phyloP scores from a whole-genome alignment of 2,329 filamentous ascomycete genomes.

The Sordariomycetes sp. region DNA sequence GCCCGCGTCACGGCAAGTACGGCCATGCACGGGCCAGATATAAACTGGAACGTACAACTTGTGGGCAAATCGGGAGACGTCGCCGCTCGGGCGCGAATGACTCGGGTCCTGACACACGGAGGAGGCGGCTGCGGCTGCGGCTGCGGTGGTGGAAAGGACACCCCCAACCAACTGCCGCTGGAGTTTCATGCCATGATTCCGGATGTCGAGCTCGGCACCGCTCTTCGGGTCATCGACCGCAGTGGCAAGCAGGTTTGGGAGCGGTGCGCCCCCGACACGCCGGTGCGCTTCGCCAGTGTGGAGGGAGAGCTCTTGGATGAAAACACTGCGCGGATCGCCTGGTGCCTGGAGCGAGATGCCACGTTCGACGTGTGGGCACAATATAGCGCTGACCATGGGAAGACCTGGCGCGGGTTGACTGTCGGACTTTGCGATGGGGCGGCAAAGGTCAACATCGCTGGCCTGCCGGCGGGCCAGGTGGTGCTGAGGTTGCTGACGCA shows the following conservation, averaged over 20 bases:
- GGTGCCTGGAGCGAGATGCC: not conserved
- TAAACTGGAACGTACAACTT: slow-evolving; percentile 1
- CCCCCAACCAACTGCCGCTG: slow-evolving; percentile 1
- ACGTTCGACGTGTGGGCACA: slow-evolving; percentile 1
- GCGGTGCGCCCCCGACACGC: not conserved
- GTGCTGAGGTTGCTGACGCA: not conserved
- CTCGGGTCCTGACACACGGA: not conserved
- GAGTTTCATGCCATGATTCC: slow-evolving; percentile 1
- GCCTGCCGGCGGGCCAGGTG: not conserved
- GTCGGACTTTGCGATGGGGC: not conserved
- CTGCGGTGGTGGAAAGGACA: not conserved
- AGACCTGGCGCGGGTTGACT: not conserved
- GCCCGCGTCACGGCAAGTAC: not conserved
- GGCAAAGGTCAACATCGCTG: not conserved
- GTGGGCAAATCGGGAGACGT: not conserved
- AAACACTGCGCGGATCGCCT: not conserved
- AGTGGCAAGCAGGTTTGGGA: not conserved
- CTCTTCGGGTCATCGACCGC: slow-evolving; percentile 1
- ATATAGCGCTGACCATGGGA: not conserved
- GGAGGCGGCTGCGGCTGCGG: not conserved
- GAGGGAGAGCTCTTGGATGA: not conserved
- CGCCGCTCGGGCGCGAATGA: not conserved
- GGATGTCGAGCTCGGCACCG: not conserved
- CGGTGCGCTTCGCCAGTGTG: not conserved
- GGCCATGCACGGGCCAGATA: not conserved